Evolutionary conservation across 2,329 filamentous ascomycete species (phyloP), one percentile per base, ranked within the genome.

Genomic region (Albifimbria verrucaria): DNA sequence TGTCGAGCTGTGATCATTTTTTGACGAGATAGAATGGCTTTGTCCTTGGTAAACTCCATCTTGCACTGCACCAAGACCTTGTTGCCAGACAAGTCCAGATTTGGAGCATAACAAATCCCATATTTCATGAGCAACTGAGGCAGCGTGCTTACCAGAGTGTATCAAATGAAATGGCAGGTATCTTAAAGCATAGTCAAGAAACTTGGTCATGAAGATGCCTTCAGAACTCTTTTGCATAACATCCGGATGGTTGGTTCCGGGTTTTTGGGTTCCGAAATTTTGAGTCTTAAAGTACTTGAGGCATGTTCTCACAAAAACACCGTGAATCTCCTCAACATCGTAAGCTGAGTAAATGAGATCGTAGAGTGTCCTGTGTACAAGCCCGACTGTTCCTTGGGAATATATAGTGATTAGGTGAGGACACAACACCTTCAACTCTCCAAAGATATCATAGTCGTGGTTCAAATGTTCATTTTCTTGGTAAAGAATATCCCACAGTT

Each of bases 331-430:
- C 12, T 43, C 51, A 18, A 53, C 47, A 32, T 59, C 54, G 45
- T 58, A 61, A 6, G 57, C 60, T 24, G 53, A 57, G 18, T 48
- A 53, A 15, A 61, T 60, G 36, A 55, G 57, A 43, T 61, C 59
- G 39, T 61, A 59, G 21, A 61, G 50, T 12, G 59, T 61, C 45
- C 60, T 57, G n/a, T 61, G 59, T 7, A 59, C 46, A 23, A 61
- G 57, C 41, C 60, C 59, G 9, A 61, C 25, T 3, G 56, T 57
- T 52, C 54, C 20, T 57, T 56, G 4, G 43, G 26, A 3, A 54
- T 56, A 28, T 59, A 57, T 39, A 52, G n/a, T 59, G 36, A 60
- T 48, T 9, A 61, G 49, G 17, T 58, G 44, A 44, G 57, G 57
- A 22, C 58, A 61, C 24, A 52, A 55, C 45, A 52, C 51, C 17